Evolutionary conservation across 345 rosid species (phyloP).

Genomic region (Clarkia xantiana): DNA sequence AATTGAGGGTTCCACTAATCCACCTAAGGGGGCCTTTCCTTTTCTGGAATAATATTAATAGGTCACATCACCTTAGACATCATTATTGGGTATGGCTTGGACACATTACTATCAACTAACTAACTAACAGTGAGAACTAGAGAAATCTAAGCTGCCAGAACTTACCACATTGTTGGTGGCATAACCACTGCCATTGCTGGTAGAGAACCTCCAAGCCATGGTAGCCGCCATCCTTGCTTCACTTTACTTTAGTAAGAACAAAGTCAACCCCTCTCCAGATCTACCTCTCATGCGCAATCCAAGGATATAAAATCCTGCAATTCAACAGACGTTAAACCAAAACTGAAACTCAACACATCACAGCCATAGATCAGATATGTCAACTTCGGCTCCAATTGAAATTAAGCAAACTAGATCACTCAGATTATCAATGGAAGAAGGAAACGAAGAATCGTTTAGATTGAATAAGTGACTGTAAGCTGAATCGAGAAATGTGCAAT

Average conservation of each 20-base stretch:
- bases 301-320: conserved; percentile 45
- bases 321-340: conserved; percentile 4
- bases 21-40: too few species aligned
- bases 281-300: too few species aligned
- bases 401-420: not conserved
- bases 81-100: too few species aligned
- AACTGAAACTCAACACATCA: not conserved
- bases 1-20: too few species aligned
- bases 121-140: not conserved
- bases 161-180: conserved; percentile 53
- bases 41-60: too few species aligned
- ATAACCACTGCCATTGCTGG: conserved; percentile 67
- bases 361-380: too few species aligned
- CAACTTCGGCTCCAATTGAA: not conserved
- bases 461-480: too few species aligned
- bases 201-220: conserved; percentile 71
- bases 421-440: not conserved
- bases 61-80: too few species aligned
- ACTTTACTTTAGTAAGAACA: conserved; percentile 25
- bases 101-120: not conserved
- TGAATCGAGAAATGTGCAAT: too few species aligned
- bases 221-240: conserved; percentile 53
- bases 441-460: too few species aligned
- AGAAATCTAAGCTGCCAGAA: not conserved
- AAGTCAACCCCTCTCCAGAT: conserved; percentile 35